Conservation (phyloP, 192 early-diverging fungal genomes). For the Gonapodya sp. region DNA sequence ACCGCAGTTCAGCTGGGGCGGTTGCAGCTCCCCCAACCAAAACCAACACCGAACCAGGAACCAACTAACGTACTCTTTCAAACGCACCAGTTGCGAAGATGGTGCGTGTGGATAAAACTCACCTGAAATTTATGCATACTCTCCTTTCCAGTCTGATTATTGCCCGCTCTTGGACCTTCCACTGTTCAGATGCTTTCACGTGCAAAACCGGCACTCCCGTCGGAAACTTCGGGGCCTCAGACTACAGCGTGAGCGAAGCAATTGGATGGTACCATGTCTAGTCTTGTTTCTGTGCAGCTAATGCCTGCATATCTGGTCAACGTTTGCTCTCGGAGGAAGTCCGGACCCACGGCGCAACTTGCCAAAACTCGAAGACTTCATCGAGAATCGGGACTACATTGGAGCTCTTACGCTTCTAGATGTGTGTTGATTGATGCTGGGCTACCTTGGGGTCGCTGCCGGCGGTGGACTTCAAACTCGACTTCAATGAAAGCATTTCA, state of each 20-base stretch:
- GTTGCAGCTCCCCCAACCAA: too few species aligned
- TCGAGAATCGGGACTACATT: constrained; percentile 38
- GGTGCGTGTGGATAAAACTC: too few species aligned
- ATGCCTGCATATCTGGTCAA: too few species aligned
- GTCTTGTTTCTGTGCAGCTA: too few species aligned
- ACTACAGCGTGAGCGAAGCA: constrained; percentile 8
- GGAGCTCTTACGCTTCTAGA: constrained; percentile 50
- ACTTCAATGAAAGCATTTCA: too few species aligned
- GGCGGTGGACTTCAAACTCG: too few species aligned
- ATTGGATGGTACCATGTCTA: too few species aligned
- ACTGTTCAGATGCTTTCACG: constrained; percentile 40
- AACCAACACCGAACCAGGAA: neutral
- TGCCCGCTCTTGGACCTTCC: neutral
- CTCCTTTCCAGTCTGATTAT: neutral
- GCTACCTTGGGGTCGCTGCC: too few species aligned
- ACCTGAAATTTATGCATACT: too few species aligned
- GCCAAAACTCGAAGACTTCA: constrained; percentile 43
- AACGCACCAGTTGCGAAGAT: neutral
- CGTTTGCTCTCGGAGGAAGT: too few species aligned
- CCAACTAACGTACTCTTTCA: neutral
- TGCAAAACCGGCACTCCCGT: constrained; percentile 38
- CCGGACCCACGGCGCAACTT: constrained; percentile 16
- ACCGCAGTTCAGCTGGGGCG: too few species aligned
- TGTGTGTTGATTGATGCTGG: constrained; percentile 20
- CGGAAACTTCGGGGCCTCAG: neutral